Base-by-base conservation (phyloP, 208 protist genomes). In the Blechomonas ayalai region DNA sequence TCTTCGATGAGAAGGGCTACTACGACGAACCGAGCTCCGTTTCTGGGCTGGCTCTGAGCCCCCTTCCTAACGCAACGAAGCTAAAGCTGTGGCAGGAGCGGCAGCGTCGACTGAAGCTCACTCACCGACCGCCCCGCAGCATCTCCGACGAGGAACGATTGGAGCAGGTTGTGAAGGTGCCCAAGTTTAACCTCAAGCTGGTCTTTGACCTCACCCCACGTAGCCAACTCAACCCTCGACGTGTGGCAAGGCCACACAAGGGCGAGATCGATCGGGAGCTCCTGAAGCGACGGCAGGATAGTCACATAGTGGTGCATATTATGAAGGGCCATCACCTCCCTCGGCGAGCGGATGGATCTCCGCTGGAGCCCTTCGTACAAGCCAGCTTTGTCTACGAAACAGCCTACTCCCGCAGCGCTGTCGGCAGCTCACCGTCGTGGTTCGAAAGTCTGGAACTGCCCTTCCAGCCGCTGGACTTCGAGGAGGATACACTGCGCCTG, bases 241-340 rank as follows among this genome's bases (percentile, higher is more conserved):
- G 82, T 22, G 61, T 80, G 35, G 56, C 43, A 40, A 52, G 77
- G 4, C 82, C 71, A 24, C 82, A 82, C 36, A 75, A 49, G 26
- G 67, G 61, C 27, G 68, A 82, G 27, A 91, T 87, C 41, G 65
- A 82, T 58, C 82, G 71, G 15, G 69, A 71, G 8, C 22, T 64
- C 10, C 70, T 85, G 44, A 55, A 61, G 39, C 59, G 63, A 39
- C 54, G 59, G 3, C 59, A 73, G 12, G 76, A 77, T 61, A 81
- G 74, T 50, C 72, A 51, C 35, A 77, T 91, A 33, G 63, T 77
- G 18, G 59, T 87, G 19, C 82, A 91, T 63, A 69, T 91, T 33
- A 91, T 91, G 82, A 91, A 85, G 57, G 82, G 68, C 8, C 59
- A 67, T 34, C 52, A 77, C 55, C 68, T 91, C 31, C 82, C 82